Conservation (phyloP, 768 basidiomycete species). For the Macrolepiota albuminosa region DNA sequence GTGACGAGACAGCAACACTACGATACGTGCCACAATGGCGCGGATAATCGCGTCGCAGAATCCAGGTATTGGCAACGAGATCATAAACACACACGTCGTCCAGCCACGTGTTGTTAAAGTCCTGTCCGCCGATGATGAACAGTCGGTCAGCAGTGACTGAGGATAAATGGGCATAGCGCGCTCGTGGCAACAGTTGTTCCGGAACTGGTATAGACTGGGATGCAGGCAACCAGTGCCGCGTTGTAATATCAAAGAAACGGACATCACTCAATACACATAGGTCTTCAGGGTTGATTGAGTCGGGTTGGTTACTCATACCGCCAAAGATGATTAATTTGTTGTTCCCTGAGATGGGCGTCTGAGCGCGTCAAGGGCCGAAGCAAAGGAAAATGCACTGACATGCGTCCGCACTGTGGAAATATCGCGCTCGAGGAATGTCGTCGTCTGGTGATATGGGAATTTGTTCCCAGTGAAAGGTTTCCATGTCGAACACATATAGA, state of each 20-base stretch:
- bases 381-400: slow-evolving; percentile 39
- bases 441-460: slow-evolving; percentile 58
- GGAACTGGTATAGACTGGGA: slow-evolving; percentile 31
- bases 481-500: slow-evolving; percentile 86
- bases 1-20: slow-evolving; percentile 81
- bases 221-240: slow-evolving; percentile 66
- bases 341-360: slow-evolving; percentile 54
- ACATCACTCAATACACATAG: slow-evolving; percentile 92
- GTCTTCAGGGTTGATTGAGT: slow-evolving; percentile 68
- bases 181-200: slow-evolving; percentile 61
- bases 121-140: slow-evolving; percentile 93
- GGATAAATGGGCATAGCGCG: slow-evolving; percentile 93
- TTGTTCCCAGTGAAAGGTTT: slow-evolving; percentile 76
- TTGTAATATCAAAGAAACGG: slow-evolving; percentile 77
- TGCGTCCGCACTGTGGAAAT: slow-evolving; percentile 91
- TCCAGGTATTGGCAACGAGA: slow-evolving; percentile 68
- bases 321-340: slow-evolving; percentile 91
- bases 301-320: slow-evolving; percentile 84
- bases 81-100: slow-evolving; percentile 93
- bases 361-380: not conserved
- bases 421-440: slow-evolving; percentile 75
- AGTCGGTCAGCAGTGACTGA: slow-evolving; percentile 80
- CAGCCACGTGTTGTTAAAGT: slow-evolving; percentile 88
- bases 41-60: slow-evolving; percentile 74
- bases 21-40: slow-evolving; percentile 97